Evolutionary conservation across 192 early-diverging fungal genomes (phyloP), one percentile per base, ranked within the genome.

Genomic region (Coemansia furcata): DNA sequence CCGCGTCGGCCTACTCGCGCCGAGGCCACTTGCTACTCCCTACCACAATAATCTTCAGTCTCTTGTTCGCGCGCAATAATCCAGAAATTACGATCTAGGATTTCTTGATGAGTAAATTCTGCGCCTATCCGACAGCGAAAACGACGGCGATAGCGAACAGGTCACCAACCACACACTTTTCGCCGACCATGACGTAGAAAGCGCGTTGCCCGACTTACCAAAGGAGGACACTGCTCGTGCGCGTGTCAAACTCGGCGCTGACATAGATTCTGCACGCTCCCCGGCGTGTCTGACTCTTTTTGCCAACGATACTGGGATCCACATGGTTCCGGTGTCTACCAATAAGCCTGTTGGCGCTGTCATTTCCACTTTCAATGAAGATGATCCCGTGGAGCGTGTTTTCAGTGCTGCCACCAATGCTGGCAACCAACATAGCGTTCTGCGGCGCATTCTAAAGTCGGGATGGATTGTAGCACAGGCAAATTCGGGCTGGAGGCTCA

Each of bases 21-120:
- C 32, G 37, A 60, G 54, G 12, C 30, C 35, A 7, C 14, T 0
- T 8, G 57, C 37, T 14, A 43, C 66, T 39, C 50, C 62, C 7
- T 74, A 81, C 42, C 60, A 65, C 23, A 81, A 81, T 54, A 63
- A 73, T 35, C 54, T 81, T 15, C 72, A 81, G 60, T 66, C 63
- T 15, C 67, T 81, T 21, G 78, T 76, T 12, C 78, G 58, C n/a
- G 70, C 62, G 15, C 65, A 38, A 3, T 46, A 50, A 36, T 47
- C 54, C 44, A 60, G 60, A 44, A 74, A 66, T 32, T 76, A 81
- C 71, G 59, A 73, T 38, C 37, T 70, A 42, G 50, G 35, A 19
- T 75, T 76, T 65, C 36, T 81, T 23, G 78, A 81, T 3, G 50
- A 65, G 60, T 70, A 66, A 19, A 40, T 76, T 35, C 38, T 50